Evolutionary conservation across 345 rosid species (phyloP).

Genomic region (Heritiera littoralis): DNA sequence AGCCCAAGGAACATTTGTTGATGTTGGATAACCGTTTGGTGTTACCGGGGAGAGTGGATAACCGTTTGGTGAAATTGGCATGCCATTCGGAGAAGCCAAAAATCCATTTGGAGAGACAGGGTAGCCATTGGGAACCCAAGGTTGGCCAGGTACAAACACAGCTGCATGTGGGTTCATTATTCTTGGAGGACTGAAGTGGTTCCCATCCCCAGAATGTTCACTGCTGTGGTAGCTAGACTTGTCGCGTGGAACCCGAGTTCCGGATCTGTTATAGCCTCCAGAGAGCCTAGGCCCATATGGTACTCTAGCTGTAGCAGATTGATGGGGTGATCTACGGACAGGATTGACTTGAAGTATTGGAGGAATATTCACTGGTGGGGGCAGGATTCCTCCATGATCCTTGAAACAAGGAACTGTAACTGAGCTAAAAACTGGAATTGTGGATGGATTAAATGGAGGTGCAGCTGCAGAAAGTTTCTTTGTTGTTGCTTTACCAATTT

Average conservation of each 20-base stretch:
- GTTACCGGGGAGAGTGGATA: conserved; percentile 56
- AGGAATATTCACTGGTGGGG: conserved; percentile 85
- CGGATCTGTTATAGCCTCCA: conserved; percentile 78
- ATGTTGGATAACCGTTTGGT: conserved; percentile 28
- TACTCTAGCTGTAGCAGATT: conserved; percentile 91
- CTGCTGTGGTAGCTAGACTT: conserved; percentile 61
- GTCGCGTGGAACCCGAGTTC: conserved; percentile 63
- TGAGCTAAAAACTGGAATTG: conserved; percentile 74
- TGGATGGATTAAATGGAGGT: conserved; percentile 88
- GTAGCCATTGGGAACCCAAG: conserved; percentile 86
- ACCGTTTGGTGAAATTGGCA: conserved; percentile 56
- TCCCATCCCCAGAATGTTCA: conserved; percentile 59
- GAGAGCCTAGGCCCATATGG: conserved; percentile 98
- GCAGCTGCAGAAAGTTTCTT: conserved; percentile 97
- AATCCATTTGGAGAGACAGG: conserved; percentile 68
- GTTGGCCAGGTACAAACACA: conserved; percentile 84
- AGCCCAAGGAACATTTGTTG: conserved; percentile 34
- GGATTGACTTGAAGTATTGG: conserved; percentile 75
- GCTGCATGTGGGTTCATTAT: conserved; percentile 99
- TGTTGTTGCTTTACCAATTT: conserved; percentile 66
- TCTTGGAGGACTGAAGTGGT: conserved; percentile 59
- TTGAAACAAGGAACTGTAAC: conserved; percentile 71
- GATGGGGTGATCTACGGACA: conserved; percentile 84
- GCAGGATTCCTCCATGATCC: conserved; percentile 87
- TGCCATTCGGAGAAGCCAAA: conserved; percentile 53